Base-by-base conservation (phyloP, 495 filamentous ascomycete genomes). In the Neurospora discreta region DNA sequence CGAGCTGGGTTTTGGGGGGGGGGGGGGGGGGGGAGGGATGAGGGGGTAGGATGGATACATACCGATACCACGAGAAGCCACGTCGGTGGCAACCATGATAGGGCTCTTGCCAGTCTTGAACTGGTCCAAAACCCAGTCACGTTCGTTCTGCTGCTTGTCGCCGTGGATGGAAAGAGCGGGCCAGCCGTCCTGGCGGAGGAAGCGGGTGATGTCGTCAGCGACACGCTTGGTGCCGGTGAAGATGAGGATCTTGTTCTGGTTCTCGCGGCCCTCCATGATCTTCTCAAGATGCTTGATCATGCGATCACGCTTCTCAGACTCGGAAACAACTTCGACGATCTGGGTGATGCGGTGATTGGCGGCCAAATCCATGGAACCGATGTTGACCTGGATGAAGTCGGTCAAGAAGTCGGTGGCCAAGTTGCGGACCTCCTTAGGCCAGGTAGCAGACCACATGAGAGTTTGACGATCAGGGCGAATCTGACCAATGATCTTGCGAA, bases 391-490 rank as follows among this genome's bases (percentile, higher is more conserved):
- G 78, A 99, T 99, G 84, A 95, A 98, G 79, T 99, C 91, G 77
- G 90, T 90, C 75, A 97, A 88, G 87, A 96, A 99, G 80, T 99
- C 95, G 40, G 91, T 87, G n/a, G 95, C 95, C 72, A 98, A 86
- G 79, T 93, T 91, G 76, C 95, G 94, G 75, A 99, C 95, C 81
- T 99, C 95, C 89, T 98, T 99, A 74, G 95, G 95, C 95, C 95
- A 99, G 9, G 95, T 99, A 76, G 95, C 95, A 71, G 95, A 99
- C 95, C 95, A 99, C 95, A 99, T 99, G 89, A 94, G 97, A 73
- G 95, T 99, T 78, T 99, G 95, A 87, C 95, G 92, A 81, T 99
- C 95, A 72, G 95, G 95, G 75, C 95, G 93, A 84, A 99, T 99
- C 85, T 99, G 95, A 68, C 91, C 86, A 74, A 99, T 93, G 75